Evolutionary conservation across 768 basidiomycete species (phyloP), one percentile per base, ranked within the genome.

Genomic region (Pluteus cervinus): DNA sequence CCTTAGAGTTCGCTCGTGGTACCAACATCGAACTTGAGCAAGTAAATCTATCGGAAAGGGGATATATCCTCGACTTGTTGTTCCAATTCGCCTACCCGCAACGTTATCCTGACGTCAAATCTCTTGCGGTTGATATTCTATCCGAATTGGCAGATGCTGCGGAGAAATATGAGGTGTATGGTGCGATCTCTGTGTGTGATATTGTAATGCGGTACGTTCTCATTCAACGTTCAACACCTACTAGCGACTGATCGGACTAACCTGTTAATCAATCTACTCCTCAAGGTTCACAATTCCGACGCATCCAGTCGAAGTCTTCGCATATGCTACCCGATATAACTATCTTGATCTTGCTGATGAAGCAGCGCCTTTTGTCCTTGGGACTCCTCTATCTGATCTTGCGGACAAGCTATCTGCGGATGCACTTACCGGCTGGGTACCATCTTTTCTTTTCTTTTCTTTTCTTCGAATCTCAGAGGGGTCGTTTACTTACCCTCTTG

Each of bases 181-280:
- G 41, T n/a, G 41, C 41, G 4, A 43, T 45, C 33, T 29, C 40
- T n/a, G 29, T 42, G 3, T 45, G 43, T 18, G 23, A 26, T 14
- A 10, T 41, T n/a, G 45, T 44, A n/a, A 52, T 56, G 52, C 45
- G 33, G 55, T 56, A 29, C n/a, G 41, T 47, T 9, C 12, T 33
- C 14, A 10, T 14, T 16, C 36, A 33, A 18, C 25, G n/a, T n/a
- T n/a, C n/a, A n/a, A n/a, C n/a, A 25, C 12, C 25, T 25, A 3
- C 28, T n/a, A 8, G 7, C 7, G 22, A 9, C 34, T 14, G 16
- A 24, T 8, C n/a, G n/a, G n/a, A n/a, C n/a, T n/a, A n/a, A n/a
- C n/a, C n/a, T 26, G 29, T 8, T 29, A 29, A 24, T 29, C 22
- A 10, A 32, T 22, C 21, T 17, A 11, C 4, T n/a, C n/a, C n/a